A percentile compares a stretch with the other conserved stretches of the same genome.
phyloP scores from a whole-genome alignment of 2,329 filamentous ascomycete genomes.

The Alternaria tenuissima region DNA sequence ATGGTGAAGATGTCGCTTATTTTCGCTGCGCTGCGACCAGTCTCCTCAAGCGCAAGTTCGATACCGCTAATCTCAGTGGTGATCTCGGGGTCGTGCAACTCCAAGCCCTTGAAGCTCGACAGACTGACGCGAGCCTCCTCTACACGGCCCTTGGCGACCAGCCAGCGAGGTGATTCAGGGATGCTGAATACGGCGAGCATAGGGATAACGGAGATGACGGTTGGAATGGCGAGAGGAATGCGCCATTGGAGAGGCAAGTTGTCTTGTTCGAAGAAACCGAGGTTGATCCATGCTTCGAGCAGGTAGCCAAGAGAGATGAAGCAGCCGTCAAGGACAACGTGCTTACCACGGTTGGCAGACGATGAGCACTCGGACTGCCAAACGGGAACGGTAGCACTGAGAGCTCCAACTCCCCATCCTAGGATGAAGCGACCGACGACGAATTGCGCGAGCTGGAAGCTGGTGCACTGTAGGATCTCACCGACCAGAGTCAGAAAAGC shows the following conservation, averaged over 20 bases:
- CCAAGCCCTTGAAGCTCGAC: slow-evolving; percentile 52
- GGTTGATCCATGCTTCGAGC: slow-evolving; percentile 59
- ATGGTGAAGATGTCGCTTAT: slow-evolving; percentile 61
- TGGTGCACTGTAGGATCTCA: slow-evolving; percentile 54
- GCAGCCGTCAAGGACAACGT: slow-evolving; percentile 56
- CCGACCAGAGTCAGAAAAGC: slow-evolving; percentile 54
- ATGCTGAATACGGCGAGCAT: slow-evolving; percentile 70
- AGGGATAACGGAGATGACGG: slow-evolving; percentile 63
- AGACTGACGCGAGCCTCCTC: slow-evolving; percentile 67
- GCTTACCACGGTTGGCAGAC: slow-evolving; percentile 51
- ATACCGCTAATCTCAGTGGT: slow-evolving; percentile 70
- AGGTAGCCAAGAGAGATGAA: slow-evolving; percentile 58
- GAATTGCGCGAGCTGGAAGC: slow-evolving; percentile 58
- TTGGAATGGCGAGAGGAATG: slow-evolving; percentile 73
- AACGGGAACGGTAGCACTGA: slow-evolving; percentile 57
- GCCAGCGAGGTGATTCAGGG: slow-evolving; percentile 74
- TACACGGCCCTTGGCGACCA: slow-evolving; percentile 71
- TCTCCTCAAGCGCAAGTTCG: slow-evolving; percentile 61
- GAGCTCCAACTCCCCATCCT: slow-evolving; percentile 55
- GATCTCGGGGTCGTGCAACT: slow-evolving; percentile 61
- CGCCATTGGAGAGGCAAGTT: slow-evolving; percentile 69
- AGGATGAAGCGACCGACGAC: slow-evolving; percentile 57
- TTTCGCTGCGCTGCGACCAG: slow-evolving; percentile 67
- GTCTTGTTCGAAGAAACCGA: slow-evolving; percentile 66
- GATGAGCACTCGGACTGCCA: slow-evolving; percentile 56